phyloP scores from a whole-genome alignment of 192 early-diverging fungal genomes.

The Backusella sp. region DNA sequence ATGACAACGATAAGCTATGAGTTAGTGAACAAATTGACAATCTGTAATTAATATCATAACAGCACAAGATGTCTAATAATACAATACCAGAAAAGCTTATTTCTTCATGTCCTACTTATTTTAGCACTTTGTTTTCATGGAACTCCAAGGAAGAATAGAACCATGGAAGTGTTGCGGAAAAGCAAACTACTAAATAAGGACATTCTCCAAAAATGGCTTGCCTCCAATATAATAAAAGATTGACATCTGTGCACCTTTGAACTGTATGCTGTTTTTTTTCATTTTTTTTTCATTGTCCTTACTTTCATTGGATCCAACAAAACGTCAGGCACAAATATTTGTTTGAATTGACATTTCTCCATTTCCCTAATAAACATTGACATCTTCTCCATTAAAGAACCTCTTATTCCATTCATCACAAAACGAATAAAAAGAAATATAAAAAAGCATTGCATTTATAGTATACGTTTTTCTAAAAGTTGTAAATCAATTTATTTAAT shows the following conservation, averaged over 20 bases:
- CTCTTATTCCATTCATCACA: background rate
- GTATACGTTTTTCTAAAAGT: slow-evolving; percentile 9
- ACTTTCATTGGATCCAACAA: background rate
- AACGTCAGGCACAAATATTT: background rate
- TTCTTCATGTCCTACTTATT: no score
- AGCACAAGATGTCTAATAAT: no score
- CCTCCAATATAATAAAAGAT: background rate
- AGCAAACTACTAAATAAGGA: background rate
- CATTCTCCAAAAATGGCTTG: background rate
- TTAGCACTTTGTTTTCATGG: no score
- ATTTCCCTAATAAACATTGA: background rate
- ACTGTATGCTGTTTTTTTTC: background rate
- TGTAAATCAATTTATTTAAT: slow-evolving; percentile 7
- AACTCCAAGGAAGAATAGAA: no score
- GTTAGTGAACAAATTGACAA: background rate
- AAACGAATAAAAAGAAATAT: background rate
- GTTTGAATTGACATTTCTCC: background rate
- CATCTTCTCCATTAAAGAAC: background rate
- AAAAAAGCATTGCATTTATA: background rate
- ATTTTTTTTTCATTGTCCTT: no score
- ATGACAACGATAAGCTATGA: background rate
- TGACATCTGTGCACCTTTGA: background rate
- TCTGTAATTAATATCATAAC: no score
- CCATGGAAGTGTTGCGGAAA: no score
- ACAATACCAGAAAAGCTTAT: no score